Conservation (phyloP, 2,329 filamentous ascomycete species). For the Penicillium sp. region DNA sequence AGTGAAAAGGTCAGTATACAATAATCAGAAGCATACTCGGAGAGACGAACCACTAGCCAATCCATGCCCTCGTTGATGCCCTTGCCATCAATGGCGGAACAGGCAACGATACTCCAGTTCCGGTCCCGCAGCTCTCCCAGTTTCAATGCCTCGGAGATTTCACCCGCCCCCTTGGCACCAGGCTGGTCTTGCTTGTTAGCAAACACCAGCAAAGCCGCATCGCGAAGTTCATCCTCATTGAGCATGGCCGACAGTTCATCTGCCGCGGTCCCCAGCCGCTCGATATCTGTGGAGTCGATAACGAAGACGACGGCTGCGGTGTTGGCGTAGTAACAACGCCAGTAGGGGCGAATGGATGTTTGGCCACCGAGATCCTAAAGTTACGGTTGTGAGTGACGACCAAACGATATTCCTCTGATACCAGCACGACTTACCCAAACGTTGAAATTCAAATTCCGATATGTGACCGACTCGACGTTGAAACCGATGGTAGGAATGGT, state of each 20-base stretch:
- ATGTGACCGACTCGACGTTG: constrained; percentile 97
- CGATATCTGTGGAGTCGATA: constrained; percentile 96
- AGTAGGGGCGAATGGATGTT: constrained; percentile 98
- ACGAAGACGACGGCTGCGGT: constrained; percentile 98
- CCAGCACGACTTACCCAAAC: constrained; percentile 72
- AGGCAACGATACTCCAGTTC: constrained; percentile 99
- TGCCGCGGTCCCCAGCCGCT: constrained; percentile 84
- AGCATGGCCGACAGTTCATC: constrained; percentile 94
- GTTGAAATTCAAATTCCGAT: constrained; percentile 98
- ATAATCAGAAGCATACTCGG: background rate
- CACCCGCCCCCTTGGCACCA: constrained; percentile 90
- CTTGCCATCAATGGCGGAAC: constrained; percentile 90
- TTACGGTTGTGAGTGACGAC: constrained; percentile 4
- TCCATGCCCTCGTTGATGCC: constrained; percentile 98
- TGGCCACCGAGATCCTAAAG: constrained; percentile 84
- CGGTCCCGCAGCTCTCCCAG: constrained; percentile 88
- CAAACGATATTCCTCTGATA: background rate
- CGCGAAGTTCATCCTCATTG: constrained; percentile 92
- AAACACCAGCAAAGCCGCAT: constrained; percentile 89
- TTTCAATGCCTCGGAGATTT: constrained; percentile 90
- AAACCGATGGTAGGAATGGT: constrained; percentile 99
- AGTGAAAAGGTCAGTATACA: constrained; percentile 9
- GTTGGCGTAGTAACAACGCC: constrained; percentile 99
- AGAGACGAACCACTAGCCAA: constrained; percentile 77
- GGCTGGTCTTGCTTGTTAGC: constrained; percentile 99